Percentiles rank a stretch among this genome's conserved stretches.
Evolutionary conservation across 139 green algal genomes (phyloP).

Genomic region (Micromonas commoda): DNA sequence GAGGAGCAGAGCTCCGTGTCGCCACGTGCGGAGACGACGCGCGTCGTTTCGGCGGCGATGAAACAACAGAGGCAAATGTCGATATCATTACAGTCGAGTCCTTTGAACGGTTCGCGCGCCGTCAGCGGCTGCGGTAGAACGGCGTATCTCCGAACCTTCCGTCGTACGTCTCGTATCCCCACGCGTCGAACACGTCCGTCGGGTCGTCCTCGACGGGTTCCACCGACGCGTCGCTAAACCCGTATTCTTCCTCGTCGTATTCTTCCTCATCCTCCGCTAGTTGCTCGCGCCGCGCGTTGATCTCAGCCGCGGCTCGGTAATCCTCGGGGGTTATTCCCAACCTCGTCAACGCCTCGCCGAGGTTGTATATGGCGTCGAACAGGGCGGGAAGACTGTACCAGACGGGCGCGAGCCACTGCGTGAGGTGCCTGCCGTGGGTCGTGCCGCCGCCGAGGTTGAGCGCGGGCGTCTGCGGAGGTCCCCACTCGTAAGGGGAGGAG

Average conservation of each 20-base stretch:
- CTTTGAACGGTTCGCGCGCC: no score
- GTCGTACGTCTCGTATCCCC: no score
- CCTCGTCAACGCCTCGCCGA: background rate
- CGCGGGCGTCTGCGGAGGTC: background rate
- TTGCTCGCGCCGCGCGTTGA: background rate
- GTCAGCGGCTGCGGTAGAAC: no score
- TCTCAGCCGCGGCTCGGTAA: background rate
- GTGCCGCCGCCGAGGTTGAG: background rate
- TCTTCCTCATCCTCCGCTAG: background rate
- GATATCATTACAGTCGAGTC: no score
- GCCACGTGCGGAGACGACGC: no score
- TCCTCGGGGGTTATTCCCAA: background rate
- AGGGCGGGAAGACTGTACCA: background rate
- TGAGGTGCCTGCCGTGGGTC: background rate
- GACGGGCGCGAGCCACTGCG: conserved; percentile 9
- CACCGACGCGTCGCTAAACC: background rate
- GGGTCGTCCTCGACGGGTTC: no score
- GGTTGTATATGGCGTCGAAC: background rate
- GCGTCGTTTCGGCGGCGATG: no score
- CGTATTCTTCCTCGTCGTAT: background rate
- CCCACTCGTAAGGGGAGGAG: background rate
- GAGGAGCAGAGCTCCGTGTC: no score
- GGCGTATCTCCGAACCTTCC: no score
- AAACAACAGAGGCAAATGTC: no score
- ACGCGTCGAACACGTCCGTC: no score